These are phyloP conservation scores for Rutstroemia sp. DNA, from an alignment of 2,329 filamentous ascomycete species.

Conservation along the genomic window DNA sequence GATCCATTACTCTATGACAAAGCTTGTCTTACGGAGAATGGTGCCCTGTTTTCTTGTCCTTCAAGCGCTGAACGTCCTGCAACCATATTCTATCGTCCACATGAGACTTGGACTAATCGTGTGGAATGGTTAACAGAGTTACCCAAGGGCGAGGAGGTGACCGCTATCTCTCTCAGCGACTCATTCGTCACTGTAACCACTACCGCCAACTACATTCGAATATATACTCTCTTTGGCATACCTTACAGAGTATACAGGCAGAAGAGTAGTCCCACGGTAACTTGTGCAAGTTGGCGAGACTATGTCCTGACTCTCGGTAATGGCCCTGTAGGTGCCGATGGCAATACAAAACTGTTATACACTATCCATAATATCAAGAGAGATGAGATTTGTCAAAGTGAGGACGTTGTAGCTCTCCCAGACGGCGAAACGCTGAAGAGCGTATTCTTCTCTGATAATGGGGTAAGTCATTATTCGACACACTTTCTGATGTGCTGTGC, in stretches of 20 bases:
- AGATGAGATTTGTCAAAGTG: constrained; percentile 89
- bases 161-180: constrained; percentile 83
- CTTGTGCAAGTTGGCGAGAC: constrained; percentile 89
- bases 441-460: constrained; percentile 86
- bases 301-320: constrained; percentile 97
- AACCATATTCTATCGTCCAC: constrained; percentile 89
- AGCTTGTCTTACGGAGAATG: constrained; percentile 80
- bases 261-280: constrained; percentile 83
- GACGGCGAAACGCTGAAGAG: constrained; percentile 66
- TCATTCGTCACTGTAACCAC: constrained; percentile 89
- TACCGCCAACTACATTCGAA: constrained; percentile 76
- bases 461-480: constrained; percentile 48
- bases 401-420: constrained; percentile 82
- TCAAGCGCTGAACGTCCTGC: constrained; percentile 59
- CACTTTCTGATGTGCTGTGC: neutral
- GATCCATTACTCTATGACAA: constrained; percentile 96
- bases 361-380: constrained; percentile 91
- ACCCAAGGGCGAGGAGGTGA: constrained; percentile 79
- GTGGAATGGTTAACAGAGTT: constrained; percentile 84
- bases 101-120: constrained; percentile 81
- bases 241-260: constrained; percentile 85
- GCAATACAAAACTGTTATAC: constrained; percentile 72
- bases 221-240: constrained; percentile 89
- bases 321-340: constrained; percentile 73
- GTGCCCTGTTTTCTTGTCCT: constrained; percentile 77